phyloP scores from a whole-genome alignment of 192 early-diverging fungal species.

The Phycomyces blakesleeanus region DNA sequence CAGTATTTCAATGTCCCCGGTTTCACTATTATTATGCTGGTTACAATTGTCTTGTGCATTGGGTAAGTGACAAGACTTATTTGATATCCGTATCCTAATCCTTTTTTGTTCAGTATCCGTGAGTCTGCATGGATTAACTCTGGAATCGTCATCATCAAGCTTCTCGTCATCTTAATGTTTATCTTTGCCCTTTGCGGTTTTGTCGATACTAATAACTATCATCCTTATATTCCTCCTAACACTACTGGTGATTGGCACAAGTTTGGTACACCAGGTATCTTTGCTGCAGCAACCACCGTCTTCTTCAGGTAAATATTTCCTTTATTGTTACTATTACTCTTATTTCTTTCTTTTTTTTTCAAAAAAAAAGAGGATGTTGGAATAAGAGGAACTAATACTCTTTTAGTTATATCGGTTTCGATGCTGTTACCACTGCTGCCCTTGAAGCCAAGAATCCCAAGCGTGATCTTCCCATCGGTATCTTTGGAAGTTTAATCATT shows the following conservation, averaged over 20 bases:
- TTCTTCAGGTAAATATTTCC: conserved; percentile 47
- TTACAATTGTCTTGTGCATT: conserved; percentile 63
- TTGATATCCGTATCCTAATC: too few species aligned
- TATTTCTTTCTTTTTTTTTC: neutral
- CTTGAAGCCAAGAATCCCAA: conserved; percentile 80
- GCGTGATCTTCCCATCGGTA: conserved; percentile 82
- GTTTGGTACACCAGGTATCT: conserved; percentile 69
- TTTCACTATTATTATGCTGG: conserved; percentile 55
- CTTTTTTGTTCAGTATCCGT: too few species aligned
- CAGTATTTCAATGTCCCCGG: conserved; percentile 75
- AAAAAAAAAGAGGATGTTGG: neutral
- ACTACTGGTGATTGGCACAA: conserved; percentile 37
- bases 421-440: conserved; percentile 81
- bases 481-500: conserved; percentile 71
- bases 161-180: conserved; percentile 71
- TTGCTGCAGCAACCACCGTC: conserved; percentile 69
- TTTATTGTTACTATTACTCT: neutral
- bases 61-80: conserved; percentile 38
- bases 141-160: conserved; percentile 67
- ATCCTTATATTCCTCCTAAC: conserved; percentile 71
- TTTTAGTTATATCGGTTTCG: conserved; percentile 83
- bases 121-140: conserved; percentile 74
- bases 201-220: conserved; percentile 68
- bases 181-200: conserved; percentile 71
- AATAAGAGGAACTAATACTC: neutral